Conservation (phyloP, 2,329 filamentous ascomycete species). For the Colletotrichum sp. region DNA sequence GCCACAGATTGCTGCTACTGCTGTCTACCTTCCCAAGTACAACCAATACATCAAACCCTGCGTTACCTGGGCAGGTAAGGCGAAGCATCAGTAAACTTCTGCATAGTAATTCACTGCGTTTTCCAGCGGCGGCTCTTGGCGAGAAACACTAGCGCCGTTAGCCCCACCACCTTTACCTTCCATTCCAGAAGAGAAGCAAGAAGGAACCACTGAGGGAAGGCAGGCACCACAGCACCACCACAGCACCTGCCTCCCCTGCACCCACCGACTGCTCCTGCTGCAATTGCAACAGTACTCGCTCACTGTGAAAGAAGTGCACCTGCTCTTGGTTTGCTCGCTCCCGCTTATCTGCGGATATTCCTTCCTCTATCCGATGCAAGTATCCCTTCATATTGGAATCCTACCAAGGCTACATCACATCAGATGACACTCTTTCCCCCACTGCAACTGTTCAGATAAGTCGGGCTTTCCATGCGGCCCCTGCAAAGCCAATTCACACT, state of each 20-base stretch:
- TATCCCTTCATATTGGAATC: background rate
- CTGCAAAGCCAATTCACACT: background rate
- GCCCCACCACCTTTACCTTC: background rate
- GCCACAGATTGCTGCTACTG: background rate
- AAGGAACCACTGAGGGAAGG: constrained; percentile 2
- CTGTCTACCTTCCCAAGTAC: background rate
- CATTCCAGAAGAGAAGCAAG: constrained; percentile 19
- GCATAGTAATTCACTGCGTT: background rate
- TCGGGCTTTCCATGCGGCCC: background rate
- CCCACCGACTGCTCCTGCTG: background rate
- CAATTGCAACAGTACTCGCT: background rate
- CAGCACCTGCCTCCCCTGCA: background rate
- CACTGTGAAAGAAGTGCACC: background rate
- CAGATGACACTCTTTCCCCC: constrained; percentile 3
- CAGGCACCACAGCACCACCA: background rate
- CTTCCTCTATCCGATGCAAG: background rate
- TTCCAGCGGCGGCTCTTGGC: constrained; percentile 10
- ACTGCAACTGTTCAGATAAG: background rate
- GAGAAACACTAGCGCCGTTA: background rate
- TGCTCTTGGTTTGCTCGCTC: background rate
- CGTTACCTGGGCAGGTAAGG: too few species aligned
- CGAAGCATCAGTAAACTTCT: background rate
- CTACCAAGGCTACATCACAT: background rate
- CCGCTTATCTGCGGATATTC: constrained; percentile 8
- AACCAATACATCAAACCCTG: background rate